These are phyloP conservation scores for Phytopythium mirpurense DNA, from an alignment of 352 stramenopile species.

Conservation along the genomic window DNA sequence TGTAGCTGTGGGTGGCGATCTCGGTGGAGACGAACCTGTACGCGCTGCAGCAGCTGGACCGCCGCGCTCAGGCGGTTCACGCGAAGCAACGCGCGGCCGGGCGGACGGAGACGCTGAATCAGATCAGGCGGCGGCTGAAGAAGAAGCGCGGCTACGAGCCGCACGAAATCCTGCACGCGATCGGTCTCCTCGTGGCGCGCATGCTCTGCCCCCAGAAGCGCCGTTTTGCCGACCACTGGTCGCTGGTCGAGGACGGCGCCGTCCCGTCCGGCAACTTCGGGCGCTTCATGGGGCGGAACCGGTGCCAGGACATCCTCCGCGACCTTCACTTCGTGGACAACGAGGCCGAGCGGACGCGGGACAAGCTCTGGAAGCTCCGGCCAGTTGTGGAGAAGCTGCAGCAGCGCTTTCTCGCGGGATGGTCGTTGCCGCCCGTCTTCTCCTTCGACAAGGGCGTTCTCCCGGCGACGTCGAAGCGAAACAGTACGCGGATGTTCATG, in stretches of 20 bases:
- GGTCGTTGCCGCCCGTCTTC: conserved; percentile 8
- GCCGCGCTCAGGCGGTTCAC: no score
- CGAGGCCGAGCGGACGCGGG: conserved; percentile 5
- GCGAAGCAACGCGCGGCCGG: no score
- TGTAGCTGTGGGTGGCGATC: conserved; percentile 3
- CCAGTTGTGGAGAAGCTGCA: conserved; percentile 8
- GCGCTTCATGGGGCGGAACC: conserved; percentile 15
- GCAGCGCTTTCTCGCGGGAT: conserved; percentile 5
- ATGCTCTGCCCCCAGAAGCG: conserved; percentile 15
- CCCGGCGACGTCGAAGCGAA: conserved; percentile 12
- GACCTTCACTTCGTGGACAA: conserved; percentile 23
- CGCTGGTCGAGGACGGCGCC: conserved; percentile 8
- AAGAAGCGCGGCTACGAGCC: conserved; percentile 6
- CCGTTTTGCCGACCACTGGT: conserved; percentile 15
- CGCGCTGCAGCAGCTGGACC: background rate
- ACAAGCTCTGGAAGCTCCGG: conserved; percentile 19
- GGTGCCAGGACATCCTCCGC: conserved; percentile 11
- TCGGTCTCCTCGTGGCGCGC: conserved; percentile 16
- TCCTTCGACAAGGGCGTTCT: conserved; percentile 27
- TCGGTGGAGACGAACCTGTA: conserved; percentile 4
- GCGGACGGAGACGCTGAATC: no score
- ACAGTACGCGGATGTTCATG: conserved; percentile 29
- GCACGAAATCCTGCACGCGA: conserved; percentile 10
- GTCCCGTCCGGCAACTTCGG: conserved; percentile 14
- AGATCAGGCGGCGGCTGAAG: conserved; percentile 7